Evolutionary conservation across 306 rosid genomes (phyloP), one percentile per base, ranked within the genome.

Genomic region (Astragalus glycyphyllos): DNA sequence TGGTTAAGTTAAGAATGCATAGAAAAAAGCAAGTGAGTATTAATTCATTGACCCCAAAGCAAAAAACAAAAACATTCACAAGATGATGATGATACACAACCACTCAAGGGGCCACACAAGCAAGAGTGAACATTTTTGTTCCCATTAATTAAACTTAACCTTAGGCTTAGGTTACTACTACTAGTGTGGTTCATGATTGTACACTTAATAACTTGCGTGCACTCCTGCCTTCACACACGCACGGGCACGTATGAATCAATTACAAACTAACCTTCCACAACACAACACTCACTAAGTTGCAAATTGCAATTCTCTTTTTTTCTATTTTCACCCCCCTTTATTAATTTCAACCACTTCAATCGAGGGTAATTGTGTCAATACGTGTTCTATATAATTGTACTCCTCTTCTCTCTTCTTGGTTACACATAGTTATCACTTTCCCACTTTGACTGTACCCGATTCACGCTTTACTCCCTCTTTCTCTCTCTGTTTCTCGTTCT

Each of bases 141-240:
- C 11, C 17, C 51, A 46, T n/a, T 5, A 41, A 41, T 41, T 71
- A 46, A 46, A 46, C n/a, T 68, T 68, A 61, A 70, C 54, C 59
- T 23, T 12, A 32, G 62, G 62, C 4, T 48, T 48, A 47, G 54
- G 72, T 2, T 20, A 20, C 23, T 20, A 20, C 48, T 66, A 55
- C 48, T 66, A 55, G 61, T 50, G 81, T 73, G 82, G 61, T 78
- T 78, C 79, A 84, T 87, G 68, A 84, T 87, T 84, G 79, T 69
- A 81, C 82, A 84, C 92, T 82, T 68, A 84, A 58, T 78, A 56
- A 81, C 82, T 83, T 85, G 89, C 87, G 89, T 85, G 88, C 86
- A 83, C 88, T 87, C 84, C 71, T 71, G 77, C 40, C 50, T 80
- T 47, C 77, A 54, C 87, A 78, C 86, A 54, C 87, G 79, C 86